Evolutionary conservation across 345 rosid species (phyloP).

Genomic region (Excoecaria agallocha): DNA sequence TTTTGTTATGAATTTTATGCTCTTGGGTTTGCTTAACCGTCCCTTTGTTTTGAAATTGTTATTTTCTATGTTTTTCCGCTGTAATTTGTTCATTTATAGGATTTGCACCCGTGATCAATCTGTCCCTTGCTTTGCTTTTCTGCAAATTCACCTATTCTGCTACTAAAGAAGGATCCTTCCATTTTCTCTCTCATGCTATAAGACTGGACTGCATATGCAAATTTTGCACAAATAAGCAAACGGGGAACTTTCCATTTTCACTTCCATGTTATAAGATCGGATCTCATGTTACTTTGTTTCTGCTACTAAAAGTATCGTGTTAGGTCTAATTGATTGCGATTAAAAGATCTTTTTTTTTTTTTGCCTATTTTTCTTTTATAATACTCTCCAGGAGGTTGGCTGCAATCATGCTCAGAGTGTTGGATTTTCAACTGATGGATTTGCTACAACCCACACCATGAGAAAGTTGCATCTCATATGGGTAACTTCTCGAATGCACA

Average conservation of each 20-base stretch:
- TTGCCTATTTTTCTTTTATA: neutral
- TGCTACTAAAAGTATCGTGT: neutral
- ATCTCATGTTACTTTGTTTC: neutral
- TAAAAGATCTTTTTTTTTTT: neutral
- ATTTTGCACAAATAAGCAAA: neutral
- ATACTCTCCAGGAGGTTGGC: slow-evolving; percentile 70
- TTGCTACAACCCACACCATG: slow-evolving; percentile 83
- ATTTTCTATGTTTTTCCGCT: neutral
- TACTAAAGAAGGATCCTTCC: neutral
- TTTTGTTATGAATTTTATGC: neutral
- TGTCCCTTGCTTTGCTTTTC: neutral
- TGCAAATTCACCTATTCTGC: neutral
- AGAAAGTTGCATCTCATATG: slow-evolving; percentile 93
- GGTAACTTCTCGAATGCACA: slow-evolving; percentile 99
- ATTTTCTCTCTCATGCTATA: too few species aligned
- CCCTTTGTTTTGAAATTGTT: neutral
- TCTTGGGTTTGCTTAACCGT: neutral
- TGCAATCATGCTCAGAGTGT: slow-evolving; percentile 86
- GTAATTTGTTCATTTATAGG: neutral
- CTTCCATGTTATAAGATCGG: neutral
- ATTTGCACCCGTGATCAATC: neutral
- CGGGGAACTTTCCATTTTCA: neutral
- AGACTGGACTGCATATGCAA: neutral
- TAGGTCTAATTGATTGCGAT: neutral
- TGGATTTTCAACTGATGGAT: slow-evolving; percentile 93